Percentiles rank a stretch among this genome's conserved stretches.
Evolutionary conservation across 768 basidiomycete genomes (phyloP).

Genomic region (Pilatotrama ljubarskyi): DNA sequence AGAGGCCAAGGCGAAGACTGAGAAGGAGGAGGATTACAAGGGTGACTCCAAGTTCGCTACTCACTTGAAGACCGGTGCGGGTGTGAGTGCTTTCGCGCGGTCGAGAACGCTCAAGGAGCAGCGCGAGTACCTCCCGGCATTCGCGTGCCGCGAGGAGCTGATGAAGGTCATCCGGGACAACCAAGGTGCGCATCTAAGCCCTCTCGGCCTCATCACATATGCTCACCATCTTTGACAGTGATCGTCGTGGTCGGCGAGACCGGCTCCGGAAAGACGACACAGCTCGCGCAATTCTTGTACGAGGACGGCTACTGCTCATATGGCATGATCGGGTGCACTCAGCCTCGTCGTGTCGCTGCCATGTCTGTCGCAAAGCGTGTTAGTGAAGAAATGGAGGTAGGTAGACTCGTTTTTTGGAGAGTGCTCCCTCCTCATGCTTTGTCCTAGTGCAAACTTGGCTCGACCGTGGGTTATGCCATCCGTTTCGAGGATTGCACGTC

Average conservation of each 20-base stretch:
- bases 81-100: conserved; percentile 80
- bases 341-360: conserved; percentile 97
- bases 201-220: not conserved
- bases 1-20: conserved; percentile 46
- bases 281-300: conserved; percentile 91
- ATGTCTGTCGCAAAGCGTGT: conserved; percentile 99
- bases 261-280: conserved; percentile 99
- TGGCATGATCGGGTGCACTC: conserved; percentile 95
- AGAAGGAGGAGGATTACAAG: conserved; percentile 72
- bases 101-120: conserved; percentile 89
- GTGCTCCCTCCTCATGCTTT: no score
- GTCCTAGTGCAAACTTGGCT: conserved; percentile 92
- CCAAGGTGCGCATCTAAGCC: conserved; percentile 64
- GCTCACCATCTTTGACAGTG: conserved; percentile 48
- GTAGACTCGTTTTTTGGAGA: conserved; percentile 29
- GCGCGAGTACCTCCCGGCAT: conserved; percentile 94
- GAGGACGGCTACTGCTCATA: conserved; percentile 93
- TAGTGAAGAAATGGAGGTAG: conserved; percentile 97
- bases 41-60: conserved; percentile 97
- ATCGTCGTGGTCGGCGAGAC: conserved; percentile 98
- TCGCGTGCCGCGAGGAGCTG: conserved; percentile 93
- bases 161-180: conserved; percentile 89
- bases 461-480: conserved; percentile 93
- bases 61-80: conserved; percentile 79
- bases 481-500: conserved; percentile 98